These are phyloP conservation scores for Kluyveromyces lactis DNA, from an alignment of 805 yeast species.

Conservation along the genomic window DNA sequence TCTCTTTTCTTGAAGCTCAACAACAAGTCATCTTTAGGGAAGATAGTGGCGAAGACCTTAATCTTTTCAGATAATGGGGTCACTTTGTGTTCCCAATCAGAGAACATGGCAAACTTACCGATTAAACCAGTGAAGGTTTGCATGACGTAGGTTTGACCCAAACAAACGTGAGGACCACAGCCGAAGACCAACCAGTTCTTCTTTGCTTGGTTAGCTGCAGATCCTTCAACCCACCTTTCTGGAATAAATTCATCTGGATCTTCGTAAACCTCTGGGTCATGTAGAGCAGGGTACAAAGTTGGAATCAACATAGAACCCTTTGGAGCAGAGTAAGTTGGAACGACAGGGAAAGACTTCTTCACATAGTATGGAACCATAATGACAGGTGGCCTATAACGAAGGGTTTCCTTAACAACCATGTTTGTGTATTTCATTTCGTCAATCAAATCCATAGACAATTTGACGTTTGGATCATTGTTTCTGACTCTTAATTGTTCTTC, in stretches of 20 bases:
- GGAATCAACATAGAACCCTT: constrained; percentile 97
- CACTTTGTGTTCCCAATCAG: constrained; percentile 74
- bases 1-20: constrained; percentile 66
- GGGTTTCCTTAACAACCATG: constrained; percentile 84
- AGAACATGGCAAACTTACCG: constrained; percentile 79
- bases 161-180: constrained; percentile 92
- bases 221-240: constrained; percentile 86
- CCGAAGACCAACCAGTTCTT: constrained; percentile 97
- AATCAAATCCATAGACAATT: constrained; percentile 62
- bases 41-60: constrained; percentile 94
- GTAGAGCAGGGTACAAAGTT: constrained; percentile 89
- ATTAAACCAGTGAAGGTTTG: constrained; percentile 81
- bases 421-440: constrained; percentile 82
- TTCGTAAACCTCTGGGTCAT: constrained; percentile 94
- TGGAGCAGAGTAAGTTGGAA: constrained; percentile 82
- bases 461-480: constrained; percentile 58
- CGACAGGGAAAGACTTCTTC: constrained; percentile 77
- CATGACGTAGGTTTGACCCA: constrained; percentile 91
- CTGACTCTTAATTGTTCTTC: constrained; percentile 86
- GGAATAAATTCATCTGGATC: constrained; percentile 93
- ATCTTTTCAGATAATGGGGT: constrained; percentile 86
- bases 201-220: constrained; percentile 65
- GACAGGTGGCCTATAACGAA: constrained; percentile 96
- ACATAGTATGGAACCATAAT: constrained; percentile 96
- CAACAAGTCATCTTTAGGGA: constrained; percentile 93